Evolutionary conservation across 495 filamentous ascomycete genomes (phyloP).

Genomic region (Penicillium cosmopolitanum): DNA sequence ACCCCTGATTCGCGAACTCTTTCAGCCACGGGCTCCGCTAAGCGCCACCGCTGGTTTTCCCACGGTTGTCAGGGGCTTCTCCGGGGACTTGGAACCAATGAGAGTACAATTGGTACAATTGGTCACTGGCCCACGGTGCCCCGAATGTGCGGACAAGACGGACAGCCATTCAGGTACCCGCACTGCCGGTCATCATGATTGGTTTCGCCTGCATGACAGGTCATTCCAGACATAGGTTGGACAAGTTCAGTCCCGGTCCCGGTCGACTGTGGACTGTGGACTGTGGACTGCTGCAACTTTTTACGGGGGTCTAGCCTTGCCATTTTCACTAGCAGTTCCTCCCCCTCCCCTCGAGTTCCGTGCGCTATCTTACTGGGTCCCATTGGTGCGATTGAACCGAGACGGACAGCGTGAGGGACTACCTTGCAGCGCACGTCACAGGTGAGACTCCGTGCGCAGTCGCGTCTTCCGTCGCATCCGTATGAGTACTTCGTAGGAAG

Average conservation of each 20-base stretch:
- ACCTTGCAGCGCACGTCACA: constrained; percentile 25
- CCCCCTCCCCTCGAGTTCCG: constrained; percentile 9
- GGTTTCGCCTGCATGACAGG: constrained; percentile 26
- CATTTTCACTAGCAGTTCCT: background rate
- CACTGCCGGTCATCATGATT: constrained; percentile 22
- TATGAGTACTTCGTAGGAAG: background rate
- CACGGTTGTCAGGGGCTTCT: constrained; percentile 30
- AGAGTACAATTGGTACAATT: constrained; percentile 15
- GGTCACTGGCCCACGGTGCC: constrained; percentile 12
- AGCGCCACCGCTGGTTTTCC: constrained; percentile 25
- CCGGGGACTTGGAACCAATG: constrained; percentile 21
- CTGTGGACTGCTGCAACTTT: constrained; percentile 14
- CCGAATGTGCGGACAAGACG: constrained; percentile 18
- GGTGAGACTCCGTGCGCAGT: constrained; percentile 18
- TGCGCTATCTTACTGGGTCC: constrained; percentile 9
- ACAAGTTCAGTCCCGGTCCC: constrained; percentile 16
- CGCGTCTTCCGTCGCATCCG: constrained; percentile 26
- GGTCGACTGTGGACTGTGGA: constrained; percentile 3
- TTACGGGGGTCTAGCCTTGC: background rate
- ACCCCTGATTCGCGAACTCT: constrained; percentile 28
- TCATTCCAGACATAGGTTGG: constrained; percentile 28
- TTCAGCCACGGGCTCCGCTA: constrained; percentile 19
- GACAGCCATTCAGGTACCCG: constrained; percentile 35
- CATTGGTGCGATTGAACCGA: constrained; percentile 25
- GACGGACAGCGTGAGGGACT: constrained; percentile 5